phyloP scores from a whole-genome alignment of 176 grass and related monocot species.

The Carex littledalei region DNA sequence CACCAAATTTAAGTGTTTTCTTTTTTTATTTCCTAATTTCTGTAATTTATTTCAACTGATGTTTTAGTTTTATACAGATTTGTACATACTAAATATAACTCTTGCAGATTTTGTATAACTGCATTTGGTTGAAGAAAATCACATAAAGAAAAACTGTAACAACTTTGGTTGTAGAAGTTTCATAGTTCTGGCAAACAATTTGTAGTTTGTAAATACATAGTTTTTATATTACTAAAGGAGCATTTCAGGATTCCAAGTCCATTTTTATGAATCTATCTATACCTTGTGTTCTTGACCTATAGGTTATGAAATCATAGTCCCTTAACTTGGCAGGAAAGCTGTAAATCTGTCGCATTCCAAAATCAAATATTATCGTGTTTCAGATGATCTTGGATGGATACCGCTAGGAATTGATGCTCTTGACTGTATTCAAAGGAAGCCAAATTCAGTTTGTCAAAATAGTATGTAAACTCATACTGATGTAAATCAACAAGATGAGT shows the following conservation, averaged over 20 bases:
- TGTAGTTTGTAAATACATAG: not conserved
- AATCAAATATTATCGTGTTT: too few relatives aligned
- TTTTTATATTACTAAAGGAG: too few relatives aligned
- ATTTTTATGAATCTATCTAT: not conserved
- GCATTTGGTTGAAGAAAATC: not conserved
- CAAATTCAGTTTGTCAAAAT: not conserved
- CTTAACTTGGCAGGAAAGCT: not conserved
- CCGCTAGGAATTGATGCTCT: not conserved
- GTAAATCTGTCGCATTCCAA: too few relatives aligned
- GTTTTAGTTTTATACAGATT: not conserved
- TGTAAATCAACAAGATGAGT: not conserved
- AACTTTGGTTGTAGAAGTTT: not conserved
- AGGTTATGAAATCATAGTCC: too few relatives aligned
- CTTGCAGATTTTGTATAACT: not conserved
- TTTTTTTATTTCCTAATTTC: not conserved
- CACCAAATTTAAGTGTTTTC: not conserved
- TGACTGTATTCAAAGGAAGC: not conserved
- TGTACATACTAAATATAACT: not conserved
- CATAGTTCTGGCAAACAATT: not conserved
- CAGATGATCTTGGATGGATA: too few relatives aligned
- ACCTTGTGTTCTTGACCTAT: not conserved
- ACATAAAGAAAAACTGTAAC: not conserved
- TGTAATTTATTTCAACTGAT: not conserved
- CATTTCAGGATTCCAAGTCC: too few relatives aligned
- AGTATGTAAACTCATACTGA: not conserved